phyloP scores from a whole-genome alignment of 257 asterid species.

The Nemophila menziesii region DNA sequence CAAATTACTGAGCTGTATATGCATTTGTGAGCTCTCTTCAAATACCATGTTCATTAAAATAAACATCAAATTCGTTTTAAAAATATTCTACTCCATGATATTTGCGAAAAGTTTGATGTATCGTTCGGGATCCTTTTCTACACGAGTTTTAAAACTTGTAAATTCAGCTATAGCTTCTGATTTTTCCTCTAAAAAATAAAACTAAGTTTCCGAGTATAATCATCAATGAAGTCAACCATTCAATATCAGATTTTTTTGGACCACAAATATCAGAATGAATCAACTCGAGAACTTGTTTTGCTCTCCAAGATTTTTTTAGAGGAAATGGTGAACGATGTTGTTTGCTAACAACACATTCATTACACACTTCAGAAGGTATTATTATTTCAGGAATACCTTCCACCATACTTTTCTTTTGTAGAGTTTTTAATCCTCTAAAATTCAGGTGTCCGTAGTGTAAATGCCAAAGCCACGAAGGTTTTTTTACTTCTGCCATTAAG shows the following conservation, averaged over 20 bases:
- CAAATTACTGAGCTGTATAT: neutral
- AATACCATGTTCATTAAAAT: neutral
- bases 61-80: neutral
- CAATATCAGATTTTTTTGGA: neutral
- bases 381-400: neutral
- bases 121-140: neutral
- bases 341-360: conserved; percentile 4
- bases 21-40: neutral
- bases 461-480: conserved; percentile 4
- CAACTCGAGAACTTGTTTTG: neutral
- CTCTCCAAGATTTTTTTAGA: neutral
- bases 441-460: conserved; percentile 1
- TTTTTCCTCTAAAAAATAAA: conserved; percentile 1
- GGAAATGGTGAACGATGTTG: neutral
- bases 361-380: neutral
- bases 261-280: conserved; percentile 2
- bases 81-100: neutral
- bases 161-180: neutral
- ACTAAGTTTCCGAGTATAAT: neutral
- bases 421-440: neutral
- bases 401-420: neutral
- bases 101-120: neutral
- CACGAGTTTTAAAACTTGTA: neutral
- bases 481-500: neutral
- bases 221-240: conserved; percentile 5